These are phyloP conservation scores for Haplographium delicatum DNA, from an alignment of 495 filamentous ascomycete species.

Conservation along the genomic window DNA sequence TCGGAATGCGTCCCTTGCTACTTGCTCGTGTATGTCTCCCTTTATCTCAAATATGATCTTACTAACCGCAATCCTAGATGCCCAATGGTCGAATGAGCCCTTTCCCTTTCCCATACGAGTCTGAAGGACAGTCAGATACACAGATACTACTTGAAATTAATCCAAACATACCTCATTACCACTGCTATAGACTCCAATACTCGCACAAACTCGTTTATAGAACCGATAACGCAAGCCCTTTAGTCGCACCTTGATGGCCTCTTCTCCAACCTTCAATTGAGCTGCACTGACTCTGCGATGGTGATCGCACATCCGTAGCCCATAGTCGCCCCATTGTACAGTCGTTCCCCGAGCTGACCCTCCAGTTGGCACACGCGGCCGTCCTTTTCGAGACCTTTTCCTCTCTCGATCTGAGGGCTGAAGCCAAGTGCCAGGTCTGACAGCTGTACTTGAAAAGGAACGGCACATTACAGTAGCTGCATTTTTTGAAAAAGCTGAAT, in stretches of 20 bases:
- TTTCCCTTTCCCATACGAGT: constrained; percentile 98
- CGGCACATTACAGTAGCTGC: constrained; percentile 10
- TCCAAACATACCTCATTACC: constrained; percentile 71
- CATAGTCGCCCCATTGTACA: constrained; percentile 94
- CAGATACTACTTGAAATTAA: too few species aligned
- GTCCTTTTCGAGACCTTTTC: constrained; percentile 85
- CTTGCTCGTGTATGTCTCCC: constrained; percentile 88
- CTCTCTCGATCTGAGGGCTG: constrained; percentile 67
- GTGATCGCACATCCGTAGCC: constrained; percentile 88
- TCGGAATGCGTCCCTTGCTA: constrained; percentile 89
- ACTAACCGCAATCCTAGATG: constrained; percentile 77
- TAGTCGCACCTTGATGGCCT: constrained; percentile 81
- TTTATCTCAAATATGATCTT: constrained; percentile 89
- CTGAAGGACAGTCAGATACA: too few species aligned
- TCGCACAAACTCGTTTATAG: constrained; percentile 85
- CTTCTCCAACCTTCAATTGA: constrained; percentile 83
- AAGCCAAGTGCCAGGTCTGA: constrained; percentile 65
- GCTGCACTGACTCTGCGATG: constrained; percentile 83
- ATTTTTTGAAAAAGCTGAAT: constrained; percentile 4
- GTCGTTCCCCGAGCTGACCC: constrained; percentile 90
- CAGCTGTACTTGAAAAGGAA: constrained; percentile 66
- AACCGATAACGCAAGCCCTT: constrained; percentile 89
- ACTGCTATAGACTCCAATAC: constrained; percentile 89
- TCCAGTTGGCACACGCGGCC: constrained; percentile 80
- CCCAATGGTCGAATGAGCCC: constrained; percentile 96